Base-by-base conservation (phyloP, 2,329 filamentous ascomycete genomes). In the Pseudogymnoascus sp. region DNA sequence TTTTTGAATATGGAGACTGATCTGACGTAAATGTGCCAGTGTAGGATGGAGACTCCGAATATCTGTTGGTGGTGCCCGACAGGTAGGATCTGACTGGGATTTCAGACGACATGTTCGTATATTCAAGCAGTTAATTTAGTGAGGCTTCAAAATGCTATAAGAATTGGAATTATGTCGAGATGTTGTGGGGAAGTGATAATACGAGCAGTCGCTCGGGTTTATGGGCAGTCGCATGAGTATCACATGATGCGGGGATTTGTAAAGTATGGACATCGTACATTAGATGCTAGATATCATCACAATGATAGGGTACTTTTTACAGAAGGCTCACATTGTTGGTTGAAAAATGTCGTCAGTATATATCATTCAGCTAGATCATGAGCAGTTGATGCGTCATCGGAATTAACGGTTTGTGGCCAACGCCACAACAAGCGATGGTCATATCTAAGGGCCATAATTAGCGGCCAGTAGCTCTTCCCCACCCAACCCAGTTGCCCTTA, bases 281-380 rank as follows among this genome's bases (percentile, higher is more conserved):
- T 33, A 56, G 28, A 56, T 56, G 50, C 50, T 56, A 56, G 50
- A 56, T 33, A 56, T 56, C 50, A 56, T 56, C 50, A 56, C 50
- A 33, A 56, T 56, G 50, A 56, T 56, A 56, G 50, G 50, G 28
- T 28, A 33, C 33, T 56, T 53, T 7, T 56, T 21, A 56, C n/a
- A 18, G 50, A 28, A 33, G 50, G 25, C 28, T 33, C 14, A 33
- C 50, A 56, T 56, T 33, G 18, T 56, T 10, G 28, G 10, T 18
- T 12, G 16, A 33, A 28, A 33, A 56, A 56, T 56, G 50, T 56
- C 50, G 50, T 56, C 50, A 56, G 50, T 14, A 33, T 33, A 56
- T 56, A 33, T 56, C 28, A 56, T 33, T 56, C 5, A 56, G 50
- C 7, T 56, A 33, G 50, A 56, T 56, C 50, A 56, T 56, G 50